phyloP scores from a whole-genome alignment of 805 yeast species.

The Ogataea philodendri region DNA sequence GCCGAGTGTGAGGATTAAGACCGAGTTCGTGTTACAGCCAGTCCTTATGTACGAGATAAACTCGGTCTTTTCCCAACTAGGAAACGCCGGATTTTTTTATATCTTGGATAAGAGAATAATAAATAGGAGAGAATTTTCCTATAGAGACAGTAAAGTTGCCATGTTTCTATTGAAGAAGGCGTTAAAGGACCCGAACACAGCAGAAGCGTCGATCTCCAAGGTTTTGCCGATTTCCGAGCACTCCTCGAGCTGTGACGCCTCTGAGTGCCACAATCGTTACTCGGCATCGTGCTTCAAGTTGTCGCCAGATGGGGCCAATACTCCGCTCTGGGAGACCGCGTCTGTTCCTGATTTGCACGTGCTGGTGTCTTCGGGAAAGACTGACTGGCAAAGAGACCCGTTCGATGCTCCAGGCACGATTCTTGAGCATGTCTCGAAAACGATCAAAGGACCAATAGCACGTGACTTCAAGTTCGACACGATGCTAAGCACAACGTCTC shows the following conservation, averaged over 20 bases:
- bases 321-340: constrained; percentile 67
- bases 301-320: constrained; percentile 28
- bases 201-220: constrained; percentile 33
- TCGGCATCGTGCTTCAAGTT: constrained; percentile 36
- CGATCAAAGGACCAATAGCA: constrained; percentile 24
- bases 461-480: constrained; percentile 19
- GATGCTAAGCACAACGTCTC: constrained; percentile 26
- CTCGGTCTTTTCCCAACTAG: constrained; percentile 6
- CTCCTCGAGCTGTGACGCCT: constrained; percentile 49
- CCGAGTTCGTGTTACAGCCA: constrained; percentile 1
- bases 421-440: constrained; percentile 22
- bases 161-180: constrained; percentile 26
- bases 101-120: constrained; percentile 2
- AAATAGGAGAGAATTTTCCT: neutral
- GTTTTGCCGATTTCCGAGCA: constrained; percentile 48
- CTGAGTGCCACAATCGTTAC: constrained; percentile 41
- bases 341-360: constrained; percentile 68
- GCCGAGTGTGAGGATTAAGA: constrained; percentile 19
- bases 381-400: constrained; percentile 85
- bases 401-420: constrained; percentile 37
- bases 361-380: constrained; percentile 77
- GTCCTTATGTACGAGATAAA: neutral
- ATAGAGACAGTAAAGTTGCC: neutral
- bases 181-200: constrained; percentile 7
- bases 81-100: constrained; percentile 3